Conservation (phyloP, 306 rosid genomes). For the Prunus mira region DNA sequence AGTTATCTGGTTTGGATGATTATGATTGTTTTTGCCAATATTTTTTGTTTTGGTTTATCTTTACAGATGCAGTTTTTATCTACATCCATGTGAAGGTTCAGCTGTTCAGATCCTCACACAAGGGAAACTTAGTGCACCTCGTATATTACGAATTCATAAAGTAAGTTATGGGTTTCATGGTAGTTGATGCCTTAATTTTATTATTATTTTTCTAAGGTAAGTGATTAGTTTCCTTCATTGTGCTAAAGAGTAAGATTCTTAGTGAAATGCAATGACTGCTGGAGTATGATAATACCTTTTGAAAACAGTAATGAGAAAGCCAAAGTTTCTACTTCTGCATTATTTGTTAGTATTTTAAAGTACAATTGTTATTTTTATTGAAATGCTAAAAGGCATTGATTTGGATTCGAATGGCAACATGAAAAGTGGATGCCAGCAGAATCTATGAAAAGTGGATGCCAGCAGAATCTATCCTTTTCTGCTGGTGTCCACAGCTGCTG, state of each 20-base stretch:
- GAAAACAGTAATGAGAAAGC: neutral
- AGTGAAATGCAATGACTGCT: neutral
- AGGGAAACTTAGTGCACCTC: slow-evolving; percentile 98
- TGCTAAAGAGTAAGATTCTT: neutral
- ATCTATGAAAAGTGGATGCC: neutral
- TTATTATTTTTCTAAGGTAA: neutral
- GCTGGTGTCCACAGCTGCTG: neutral
- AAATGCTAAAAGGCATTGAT: neutral
- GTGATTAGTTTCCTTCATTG: neutral
- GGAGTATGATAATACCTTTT: neutral
- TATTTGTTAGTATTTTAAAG: too few relatives aligned
- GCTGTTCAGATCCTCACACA: slow-evolving; percentile 84
- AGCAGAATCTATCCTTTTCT: neutral
- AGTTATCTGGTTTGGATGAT: neutral
- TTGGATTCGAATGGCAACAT: neutral
- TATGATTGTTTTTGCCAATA: neutral
- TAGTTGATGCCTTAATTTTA: neutral
- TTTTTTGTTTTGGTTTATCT: slow-evolving; percentile 2
- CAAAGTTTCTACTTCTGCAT: too few relatives aligned
- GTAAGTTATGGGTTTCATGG: slow-evolving; percentile 43
- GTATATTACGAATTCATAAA: slow-evolving; percentile 90
- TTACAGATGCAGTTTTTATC: slow-evolving; percentile 92
- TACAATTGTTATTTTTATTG: too few relatives aligned
- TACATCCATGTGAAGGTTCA: slow-evolving; percentile 95
- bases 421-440: neutral